Base-by-base conservation (phyloP, 78 protist genomes). In the Bigelowiella natans region DNA sequence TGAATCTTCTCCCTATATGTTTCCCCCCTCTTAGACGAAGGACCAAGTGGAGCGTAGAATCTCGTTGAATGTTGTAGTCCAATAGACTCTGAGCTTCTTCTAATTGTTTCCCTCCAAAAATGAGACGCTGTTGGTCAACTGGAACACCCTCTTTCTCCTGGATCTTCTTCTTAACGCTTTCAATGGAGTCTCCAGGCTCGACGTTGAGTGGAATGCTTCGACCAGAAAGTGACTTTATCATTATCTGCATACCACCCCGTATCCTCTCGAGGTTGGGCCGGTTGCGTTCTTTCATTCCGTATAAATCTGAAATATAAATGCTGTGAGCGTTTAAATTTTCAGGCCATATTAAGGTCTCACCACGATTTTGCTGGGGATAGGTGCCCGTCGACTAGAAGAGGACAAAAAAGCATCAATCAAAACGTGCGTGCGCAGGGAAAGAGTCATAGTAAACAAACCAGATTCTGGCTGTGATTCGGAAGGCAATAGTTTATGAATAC, bases 121-220 rank as follows among this genome's bases (percentile, higher is more conserved):
- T 98, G 63, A 98, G 95, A 34, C 99, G 91, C 95, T 98, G 99
- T 91, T 97, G 99, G 82, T 98, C 99, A 31, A 98, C 98, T 91
- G 99, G 99, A 87, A 98, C 97, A 38, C 99, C 99, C 91, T 97
- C 99, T 95, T 98, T 97, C 93, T 97, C 98, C 92, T 97, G 98
- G 89, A 98, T 98, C 96, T 97, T 97, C 37, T 91, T 91, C 94
- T 97, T 98, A 36, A 97, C 98, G 85, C 95, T 96, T 36, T 98
- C 98, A 88, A 98, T 97, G 89, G 98, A 94, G 93, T 97, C 99
- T 3, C 95, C 92, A n/a, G 95, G 86, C 92, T 96, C 99, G 18
- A 98, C 99, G 89, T 98, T 98, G 11, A 97, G 90, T 30, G 97
- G 94, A 87, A 96, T 95, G 31, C 94, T 93, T 87, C 94, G 94